phyloP scores from a whole-genome alignment of 805 yeast genomes.

The Wickerhamiella shivajii region DNA sequence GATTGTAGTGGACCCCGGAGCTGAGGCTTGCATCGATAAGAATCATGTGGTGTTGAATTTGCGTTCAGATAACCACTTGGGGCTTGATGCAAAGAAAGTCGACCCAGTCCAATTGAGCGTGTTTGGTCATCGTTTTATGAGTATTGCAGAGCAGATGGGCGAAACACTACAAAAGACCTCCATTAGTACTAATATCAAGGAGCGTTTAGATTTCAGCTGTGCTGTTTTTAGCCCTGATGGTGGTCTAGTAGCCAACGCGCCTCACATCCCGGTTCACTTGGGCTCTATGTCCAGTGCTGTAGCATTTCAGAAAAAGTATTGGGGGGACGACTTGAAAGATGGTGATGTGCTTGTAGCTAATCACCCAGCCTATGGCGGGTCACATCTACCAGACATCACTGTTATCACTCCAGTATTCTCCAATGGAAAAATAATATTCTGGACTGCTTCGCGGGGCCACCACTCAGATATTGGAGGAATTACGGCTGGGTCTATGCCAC shows the following conservation, averaged over 20 bases:
- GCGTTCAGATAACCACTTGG: constrained; percentile 11
- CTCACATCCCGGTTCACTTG: constrained; percentile 74
- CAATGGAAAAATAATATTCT: constrained; percentile 51
- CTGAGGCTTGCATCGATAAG: constrained; percentile 39
- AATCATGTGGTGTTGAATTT: constrained; percentile 45
- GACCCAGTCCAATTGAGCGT: constrained; percentile 66
- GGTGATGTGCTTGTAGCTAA: constrained; percentile 71
- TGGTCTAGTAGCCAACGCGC: constrained; percentile 76
- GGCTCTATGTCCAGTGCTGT: constrained; percentile 80
- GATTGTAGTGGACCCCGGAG: constrained; percentile 50
- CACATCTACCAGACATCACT: constrained; percentile 82
- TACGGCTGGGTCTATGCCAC: constrained; percentile 90
- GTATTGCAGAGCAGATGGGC: constrained; percentile 86
- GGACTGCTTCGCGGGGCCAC: constrained; percentile 89
- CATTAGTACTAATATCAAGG: constrained; percentile 72
- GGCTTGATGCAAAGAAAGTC: constrained; percentile 24
- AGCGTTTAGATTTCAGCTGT: constrained; percentile 70
- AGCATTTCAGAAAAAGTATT: constrained; percentile 43
- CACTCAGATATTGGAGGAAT: constrained; percentile 94
- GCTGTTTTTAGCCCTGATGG: constrained; percentile 67
- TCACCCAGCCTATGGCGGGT: constrained; percentile 76
- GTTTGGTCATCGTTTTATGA: constrained; percentile 76
- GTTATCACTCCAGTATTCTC: constrained; percentile 81
- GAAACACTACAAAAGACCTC: constrained; percentile 63
- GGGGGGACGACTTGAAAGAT: constrained; percentile 48